phyloP scores from a whole-genome alignment of 352 stramenopile species.

The Pythium plurisporium region DNA sequence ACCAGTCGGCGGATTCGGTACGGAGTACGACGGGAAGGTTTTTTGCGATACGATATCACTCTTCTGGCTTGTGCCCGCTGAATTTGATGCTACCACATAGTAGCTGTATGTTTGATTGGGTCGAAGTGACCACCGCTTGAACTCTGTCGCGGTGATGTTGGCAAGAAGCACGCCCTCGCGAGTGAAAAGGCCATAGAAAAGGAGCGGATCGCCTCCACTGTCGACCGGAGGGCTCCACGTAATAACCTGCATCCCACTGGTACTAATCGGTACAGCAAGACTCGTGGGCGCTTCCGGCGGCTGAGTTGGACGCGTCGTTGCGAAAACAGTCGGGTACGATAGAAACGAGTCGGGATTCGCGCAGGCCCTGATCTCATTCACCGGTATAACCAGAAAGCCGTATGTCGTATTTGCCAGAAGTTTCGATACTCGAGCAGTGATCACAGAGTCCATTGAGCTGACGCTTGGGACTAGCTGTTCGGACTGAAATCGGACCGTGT shows the following conservation, averaged over 20 bases:
- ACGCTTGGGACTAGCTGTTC: conserved; percentile 28
- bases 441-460: conserved; percentile 13
- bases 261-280: conserved; percentile 27
- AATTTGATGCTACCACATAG: conserved; percentile 36
- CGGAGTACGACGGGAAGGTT: conserved; percentile 22
- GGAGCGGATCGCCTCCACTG: conserved; percentile 25
- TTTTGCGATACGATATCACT: conserved; percentile 17
- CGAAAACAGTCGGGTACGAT: conserved; percentile 30
- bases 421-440: conserved; percentile 35
- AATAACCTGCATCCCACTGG: conserved; percentile 41
- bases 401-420: conserved; percentile 49
- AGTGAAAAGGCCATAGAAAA: conserved; percentile 38
- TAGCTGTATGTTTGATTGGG: conserved; percentile 47
- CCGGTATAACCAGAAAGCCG: conserved; percentile 39
- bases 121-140: conserved; percentile 27
- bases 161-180: conserved; percentile 29
- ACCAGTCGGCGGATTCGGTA: conserved; percentile 27
- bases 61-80: conserved; percentile 29
- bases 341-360: conserved; percentile 23
- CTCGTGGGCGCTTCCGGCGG: conserved; percentile 32
- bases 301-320: conserved; percentile 26
- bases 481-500: conserved; percentile 28
- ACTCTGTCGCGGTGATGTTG: conserved; percentile 37
- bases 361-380: conserved; percentile 58
- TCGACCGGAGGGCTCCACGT: conserved; percentile 38